Conservation (phyloP, 768 basidiomycete species). For the Hygrocybe coccinea region DNA sequence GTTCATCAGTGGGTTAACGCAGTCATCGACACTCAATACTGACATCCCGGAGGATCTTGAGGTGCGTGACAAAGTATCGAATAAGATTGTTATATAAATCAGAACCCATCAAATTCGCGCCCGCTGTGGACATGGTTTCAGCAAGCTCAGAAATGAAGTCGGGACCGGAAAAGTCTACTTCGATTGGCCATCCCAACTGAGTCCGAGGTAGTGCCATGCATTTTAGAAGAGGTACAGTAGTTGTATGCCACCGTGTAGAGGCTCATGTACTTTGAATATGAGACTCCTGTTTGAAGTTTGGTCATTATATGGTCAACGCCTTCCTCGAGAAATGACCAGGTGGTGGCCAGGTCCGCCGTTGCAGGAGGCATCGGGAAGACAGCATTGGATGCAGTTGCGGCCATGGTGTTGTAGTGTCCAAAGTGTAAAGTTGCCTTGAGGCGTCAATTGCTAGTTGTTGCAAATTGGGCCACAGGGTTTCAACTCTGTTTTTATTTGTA, state of each 20-base stretch:
- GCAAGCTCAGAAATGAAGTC: slow-evolving; percentile 31
- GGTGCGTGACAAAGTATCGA: slow-evolving; percentile 81
- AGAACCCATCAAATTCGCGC: slow-evolving; percentile 94
- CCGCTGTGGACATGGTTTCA: slow-evolving; percentile 44
- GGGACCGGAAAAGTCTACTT: slow-evolving; percentile 49
- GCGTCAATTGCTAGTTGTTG: not conserved
- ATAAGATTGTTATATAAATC: slow-evolving; percentile 96
- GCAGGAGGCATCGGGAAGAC: slow-evolving; percentile 58
- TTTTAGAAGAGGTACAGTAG: slow-evolving; percentile 89
- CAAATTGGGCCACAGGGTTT: slow-evolving; percentile 11
- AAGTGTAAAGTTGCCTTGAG: not conserved
- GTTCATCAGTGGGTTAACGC: slow-evolving; percentile 14
- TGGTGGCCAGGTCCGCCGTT: slow-evolving; percentile 71
- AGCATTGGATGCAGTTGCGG: slow-evolving; percentile 27
- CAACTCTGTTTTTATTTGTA: not conserved
- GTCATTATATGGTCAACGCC: slow-evolving; percentile 91
- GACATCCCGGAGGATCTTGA: slow-evolving; percentile 58
- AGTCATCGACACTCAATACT: slow-evolving; percentile 7
- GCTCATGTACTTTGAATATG: slow-evolving; percentile 76
- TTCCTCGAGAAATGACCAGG: slow-evolving; percentile 84
- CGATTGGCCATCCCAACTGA: slow-evolving; percentile 55
- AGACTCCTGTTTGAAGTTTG: slow-evolving; percentile 81
- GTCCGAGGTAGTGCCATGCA: slow-evolving; percentile 50
- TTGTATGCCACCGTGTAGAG: slow-evolving; percentile 93
- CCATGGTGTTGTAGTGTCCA: slow-evolving; percentile 21